A percentile compares a stretch with the other conserved stretches of the same genome.
Conservation (phyloP, 2,329 filamentous ascomycete genomes). For the Botrytis galanthina region DNA sequence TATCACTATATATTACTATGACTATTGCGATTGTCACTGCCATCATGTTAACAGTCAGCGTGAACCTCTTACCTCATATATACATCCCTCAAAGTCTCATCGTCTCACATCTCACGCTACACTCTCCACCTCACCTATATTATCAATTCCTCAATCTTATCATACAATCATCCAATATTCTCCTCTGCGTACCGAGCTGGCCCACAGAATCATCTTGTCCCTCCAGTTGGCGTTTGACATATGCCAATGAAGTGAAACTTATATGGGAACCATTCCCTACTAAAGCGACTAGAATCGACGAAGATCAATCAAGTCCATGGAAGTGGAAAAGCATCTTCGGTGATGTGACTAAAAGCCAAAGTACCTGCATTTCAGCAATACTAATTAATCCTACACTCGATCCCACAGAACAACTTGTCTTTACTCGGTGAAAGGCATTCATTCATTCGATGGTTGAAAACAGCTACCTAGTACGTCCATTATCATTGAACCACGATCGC, state of each 20-base stretch:
- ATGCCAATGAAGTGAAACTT: constrained; percentile 12
- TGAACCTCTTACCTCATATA: background rate
- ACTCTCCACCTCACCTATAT: background rate
- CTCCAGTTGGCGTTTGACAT: constrained; percentile 15
- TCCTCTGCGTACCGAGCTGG: background rate
- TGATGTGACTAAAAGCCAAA: background rate
- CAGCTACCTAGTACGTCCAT: background rate
- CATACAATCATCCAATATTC: background rate
- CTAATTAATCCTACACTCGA: no score
- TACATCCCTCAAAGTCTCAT: background rate
- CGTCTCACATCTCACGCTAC: background rate
- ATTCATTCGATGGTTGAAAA: background rate
- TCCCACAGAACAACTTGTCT: background rate
- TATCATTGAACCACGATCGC: background rate
- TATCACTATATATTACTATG: no score
- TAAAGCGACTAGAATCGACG: background rate
- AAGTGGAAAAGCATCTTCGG: background rate
- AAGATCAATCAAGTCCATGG: background rate
- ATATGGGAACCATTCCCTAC: constrained; percentile 1
- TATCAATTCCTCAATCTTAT: background rate
- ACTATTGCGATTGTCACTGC: background rate
- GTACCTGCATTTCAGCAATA: background rate
- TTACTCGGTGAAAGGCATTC: background rate
- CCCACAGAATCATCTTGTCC: background rate
- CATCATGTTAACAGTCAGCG: background rate